Percentiles rank a stretch among this genome's conserved stretches.
Conservation (phyloP, 2,329 filamentous ascomycete genomes). For the Paecilomyces formosus region DNA sequence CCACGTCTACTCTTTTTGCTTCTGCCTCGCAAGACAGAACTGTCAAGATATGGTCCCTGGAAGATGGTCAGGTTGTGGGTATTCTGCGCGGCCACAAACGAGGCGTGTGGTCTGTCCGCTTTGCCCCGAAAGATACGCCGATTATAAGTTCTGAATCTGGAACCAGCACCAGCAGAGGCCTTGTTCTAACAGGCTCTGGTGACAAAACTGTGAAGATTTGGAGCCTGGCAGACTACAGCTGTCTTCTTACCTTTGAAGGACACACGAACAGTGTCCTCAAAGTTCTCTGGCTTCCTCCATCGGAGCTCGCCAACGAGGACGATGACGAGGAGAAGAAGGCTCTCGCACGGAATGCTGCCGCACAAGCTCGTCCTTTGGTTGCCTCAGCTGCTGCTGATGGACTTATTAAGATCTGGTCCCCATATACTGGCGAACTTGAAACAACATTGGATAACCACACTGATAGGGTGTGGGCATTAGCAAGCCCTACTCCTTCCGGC, state of each 20-base stretch:
- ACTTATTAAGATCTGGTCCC: slow-evolving; percentile 93
- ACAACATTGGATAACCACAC: slow-evolving; percentile 95
- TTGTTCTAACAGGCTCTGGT: slow-evolving; percentile 83
- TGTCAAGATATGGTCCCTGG: slow-evolving; percentile 91
- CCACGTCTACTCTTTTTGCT: slow-evolving; percentile 71
- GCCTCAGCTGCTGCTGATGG: slow-evolving; percentile 89
- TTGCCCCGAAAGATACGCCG: slow-evolving; percentile 72
- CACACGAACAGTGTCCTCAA: slow-evolving; percentile 95
- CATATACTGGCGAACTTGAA: slow-evolving; percentile 73
- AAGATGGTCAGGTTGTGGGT: slow-evolving; percentile 83
- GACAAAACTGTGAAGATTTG: slow-evolving; percentile 96
- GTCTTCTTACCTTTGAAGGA: slow-evolving; percentile 87
- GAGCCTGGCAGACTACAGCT: slow-evolving; percentile 87
- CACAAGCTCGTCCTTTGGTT: slow-evolving; percentile 39
- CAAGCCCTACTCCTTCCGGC: slow-evolving; percentile 50
- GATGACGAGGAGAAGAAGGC: slow-evolving; percentile 24
- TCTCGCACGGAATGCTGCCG: slow-evolving; percentile 19
- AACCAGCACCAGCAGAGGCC: slow-evolving; percentile 65
- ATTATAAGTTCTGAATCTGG: slow-evolving; percentile 65
- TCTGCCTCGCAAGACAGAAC: slow-evolving; percentile 95
- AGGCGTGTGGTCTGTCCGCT: slow-evolving; percentile 92
- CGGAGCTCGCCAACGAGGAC: slow-evolving; percentile 26
- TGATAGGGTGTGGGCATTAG: slow-evolving; percentile 87
- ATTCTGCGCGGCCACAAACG: slow-evolving; percentile 87
- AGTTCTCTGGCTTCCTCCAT: slow-evolving; percentile 71